phyloP scores from a whole-genome alignment of 768 basidiomycete species.

The Russula earlei region DNA sequence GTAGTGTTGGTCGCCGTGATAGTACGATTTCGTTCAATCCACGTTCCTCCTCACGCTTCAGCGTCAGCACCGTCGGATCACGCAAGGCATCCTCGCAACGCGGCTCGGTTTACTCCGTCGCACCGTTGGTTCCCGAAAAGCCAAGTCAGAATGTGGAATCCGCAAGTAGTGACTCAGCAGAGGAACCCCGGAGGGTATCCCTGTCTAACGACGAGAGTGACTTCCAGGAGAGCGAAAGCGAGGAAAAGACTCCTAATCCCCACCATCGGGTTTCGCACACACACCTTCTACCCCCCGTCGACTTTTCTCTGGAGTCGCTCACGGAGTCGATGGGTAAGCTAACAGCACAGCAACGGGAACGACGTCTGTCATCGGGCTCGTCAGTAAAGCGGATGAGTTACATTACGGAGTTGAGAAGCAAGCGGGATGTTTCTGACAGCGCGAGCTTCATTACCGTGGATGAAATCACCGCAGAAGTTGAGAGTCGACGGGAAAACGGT shows the following conservation, averaged over 20 bases:
- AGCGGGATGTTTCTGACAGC: slow-evolving; percentile 78
- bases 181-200: slow-evolving; percentile 59
- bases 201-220: slow-evolving; percentile 66
- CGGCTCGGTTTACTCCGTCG: slow-evolving; percentile 38
- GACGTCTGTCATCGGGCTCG: slow-evolving; percentile 35
- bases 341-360: slow-evolving; percentile 27
- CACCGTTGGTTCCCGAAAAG: slow-evolving; percentile 26
- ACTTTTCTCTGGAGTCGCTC: slow-evolving; percentile 68
- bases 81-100: slow-evolving; percentile 34
- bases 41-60: slow-evolving; percentile 46
- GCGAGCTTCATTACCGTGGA: slow-evolving; percentile 92
- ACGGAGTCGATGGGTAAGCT: slow-evolving; percentile 67
- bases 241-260: slow-evolving; percentile 25
- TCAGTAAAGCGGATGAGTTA: slow-evolving; percentile 62
- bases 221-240: slow-evolving; percentile 46
- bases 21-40: slow-evolving; percentile 39
- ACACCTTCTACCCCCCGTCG: slow-evolving; percentile 67
- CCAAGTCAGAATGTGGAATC: slow-evolving; percentile 1
- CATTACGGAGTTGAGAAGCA: slow-evolving; percentile 73
- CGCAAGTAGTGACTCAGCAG: slow-evolving; percentile 26
- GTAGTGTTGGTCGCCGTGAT: slow-evolving; percentile 38
- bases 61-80: slow-evolving; percentile 46
- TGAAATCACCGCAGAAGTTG: slow-evolving; percentile 95
- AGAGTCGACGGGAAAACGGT: slow-evolving; percentile 54
- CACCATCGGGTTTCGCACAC: slow-evolving; percentile 31